Conservation (phyloP, 805 yeast species). For the Yarrowia hollandica region DNA sequence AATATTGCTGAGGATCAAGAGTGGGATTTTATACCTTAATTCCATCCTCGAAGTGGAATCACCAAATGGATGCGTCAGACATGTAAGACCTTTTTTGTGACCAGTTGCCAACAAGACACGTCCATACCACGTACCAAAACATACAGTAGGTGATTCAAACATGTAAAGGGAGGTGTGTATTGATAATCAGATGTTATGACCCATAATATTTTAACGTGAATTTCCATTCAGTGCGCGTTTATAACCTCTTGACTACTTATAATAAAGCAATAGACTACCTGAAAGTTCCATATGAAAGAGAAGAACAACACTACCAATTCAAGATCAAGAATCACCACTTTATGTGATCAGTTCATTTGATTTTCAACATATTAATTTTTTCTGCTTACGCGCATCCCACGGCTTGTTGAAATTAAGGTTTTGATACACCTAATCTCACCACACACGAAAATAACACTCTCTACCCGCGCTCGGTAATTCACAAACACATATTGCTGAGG, state of each 20-base stretch:
- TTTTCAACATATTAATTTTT: too few species aligned
- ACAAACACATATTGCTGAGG: constrained; percentile 5
- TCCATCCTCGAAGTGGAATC: too few species aligned
- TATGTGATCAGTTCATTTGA: too few species aligned
- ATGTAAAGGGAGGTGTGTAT: too few species aligned
- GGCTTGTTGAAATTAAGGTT: neutral
- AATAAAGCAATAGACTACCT: too few species aligned
- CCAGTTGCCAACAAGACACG: neutral
- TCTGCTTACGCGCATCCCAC: neutral
- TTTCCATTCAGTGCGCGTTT: too few species aligned
- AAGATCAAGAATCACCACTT: neutral
- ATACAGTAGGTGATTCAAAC: too few species aligned
- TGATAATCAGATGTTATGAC: too few species aligned
- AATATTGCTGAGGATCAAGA: too few species aligned
- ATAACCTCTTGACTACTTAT: too few species aligned
- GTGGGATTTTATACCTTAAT: too few species aligned
- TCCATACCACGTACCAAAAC: neutral
- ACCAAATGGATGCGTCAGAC: neutral
- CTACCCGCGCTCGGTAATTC: constrained; percentile 9
- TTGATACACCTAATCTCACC: constrained; percentile 4
- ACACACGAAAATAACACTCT: constrained; percentile 7
- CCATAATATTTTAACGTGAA: neutral
- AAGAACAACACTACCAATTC: neutral
- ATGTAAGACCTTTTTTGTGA: neutral
- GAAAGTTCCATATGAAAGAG: too few species aligned